Base-by-base conservation (phyloP, 495 filamentous ascomycete genomes). In the Jackrogersella multiformis region DNA sequence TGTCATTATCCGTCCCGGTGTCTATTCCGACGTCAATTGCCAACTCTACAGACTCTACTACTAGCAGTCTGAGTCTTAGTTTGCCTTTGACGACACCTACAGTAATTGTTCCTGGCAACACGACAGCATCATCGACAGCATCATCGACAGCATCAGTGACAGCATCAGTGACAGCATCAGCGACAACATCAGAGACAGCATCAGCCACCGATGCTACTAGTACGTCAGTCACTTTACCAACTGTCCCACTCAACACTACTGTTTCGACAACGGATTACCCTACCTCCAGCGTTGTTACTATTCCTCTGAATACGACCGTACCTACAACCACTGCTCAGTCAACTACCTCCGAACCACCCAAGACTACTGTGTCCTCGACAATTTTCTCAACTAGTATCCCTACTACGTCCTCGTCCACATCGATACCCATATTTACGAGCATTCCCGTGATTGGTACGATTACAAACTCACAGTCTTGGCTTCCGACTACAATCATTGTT, bases 401-500 rank as follows among this genome's bases (percentile, higher is more conserved):
- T 38, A 39, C 56, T 32, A 61, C 69, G 2, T 46, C 65, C 0
- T 46, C 74, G 10, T 61, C 68, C 7, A 62, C 71, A 12, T 56
- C 71, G 2, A 45, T 35, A 49, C 62, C 72, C 9, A 39, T 38
- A 26, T 70, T 80, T 30, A 82, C 81, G 5, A 78, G 76, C 52
- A 68, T 79, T 23, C 56, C 69, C 7, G 64, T 74, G 21, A 76
- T 79, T 13, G 76, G 61, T 12, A 81, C 78, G n/a, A 75, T 75
- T 42, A 79, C 80, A 7, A 71, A 73, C 60, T 73, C 80, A 16
- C 65, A 73, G 34, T 76, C 77, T 32, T 82, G 76, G 76, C 70
- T 79, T n/a, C 82, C 78, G 2, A 80, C 79, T 13, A 79, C 75
- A 2, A 77, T 82, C 13, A 70, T 81, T 42, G 67, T 81, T 21